A percentile compares a stretch with the other conserved stretches of the same genome.
phyloP scores from a whole-genome alignment of 441 rosid species.

The Bocquillonia castaneifolia region DNA sequence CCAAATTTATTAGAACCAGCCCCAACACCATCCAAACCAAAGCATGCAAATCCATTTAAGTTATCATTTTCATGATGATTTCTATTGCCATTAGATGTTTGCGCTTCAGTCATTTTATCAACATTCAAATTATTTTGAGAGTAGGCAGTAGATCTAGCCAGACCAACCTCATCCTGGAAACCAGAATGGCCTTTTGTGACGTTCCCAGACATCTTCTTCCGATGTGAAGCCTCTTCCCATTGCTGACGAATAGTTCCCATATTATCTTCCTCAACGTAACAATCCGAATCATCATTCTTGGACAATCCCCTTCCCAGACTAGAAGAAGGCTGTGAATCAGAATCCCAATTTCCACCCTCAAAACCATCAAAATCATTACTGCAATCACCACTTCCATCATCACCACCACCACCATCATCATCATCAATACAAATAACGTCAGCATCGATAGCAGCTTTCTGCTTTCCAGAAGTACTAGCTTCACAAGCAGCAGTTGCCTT shows the following conservation, averaged over 20 bases:
- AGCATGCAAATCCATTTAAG: not conserved
- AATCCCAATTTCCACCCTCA: not conserved
- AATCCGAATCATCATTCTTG: conserved; percentile 21
- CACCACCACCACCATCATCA: conserved; percentile 22
- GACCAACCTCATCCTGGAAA: not conserved
- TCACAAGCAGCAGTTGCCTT: conserved; percentile 3
- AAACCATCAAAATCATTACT: not conserved
- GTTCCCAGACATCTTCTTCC: conserved; percentile 17
- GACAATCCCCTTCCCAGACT: not conserved
- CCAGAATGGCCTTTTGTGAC: not conserved
- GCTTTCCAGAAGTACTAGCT: conserved; percentile 9
- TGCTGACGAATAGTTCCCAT: conserved; percentile 17
- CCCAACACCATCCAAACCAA: not conserved
- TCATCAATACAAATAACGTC: conserved; percentile 19
- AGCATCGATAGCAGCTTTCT: not conserved
- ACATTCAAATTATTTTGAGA: not conserved
- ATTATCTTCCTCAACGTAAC: conserved; percentile 22
- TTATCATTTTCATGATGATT: conserved; percentile 1
- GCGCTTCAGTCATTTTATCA: not conserved
- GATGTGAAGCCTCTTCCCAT: conserved; percentile 23
- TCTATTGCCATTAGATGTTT: not conserved
- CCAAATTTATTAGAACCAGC: not conserved
- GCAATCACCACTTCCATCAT: conserved; percentile 3
- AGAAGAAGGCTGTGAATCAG: not conserved
- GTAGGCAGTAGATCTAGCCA: not conserved